phyloP scores from a whole-genome alignment of 352 stramenopile genomes.

The Phytophthora macrochlamydospora region DNA sequence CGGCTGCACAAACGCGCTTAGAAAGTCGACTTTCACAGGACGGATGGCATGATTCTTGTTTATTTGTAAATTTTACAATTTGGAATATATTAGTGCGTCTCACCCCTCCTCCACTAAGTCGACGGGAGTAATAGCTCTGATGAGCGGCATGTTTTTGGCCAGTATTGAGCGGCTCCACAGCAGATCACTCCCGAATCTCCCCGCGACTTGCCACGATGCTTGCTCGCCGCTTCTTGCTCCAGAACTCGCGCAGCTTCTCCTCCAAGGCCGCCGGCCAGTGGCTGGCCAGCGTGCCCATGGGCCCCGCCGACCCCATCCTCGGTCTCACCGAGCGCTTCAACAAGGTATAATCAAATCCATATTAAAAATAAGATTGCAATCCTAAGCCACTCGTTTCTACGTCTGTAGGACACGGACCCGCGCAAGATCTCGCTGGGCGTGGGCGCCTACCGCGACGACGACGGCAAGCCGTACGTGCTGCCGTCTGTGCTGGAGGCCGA shows the following conservation, averaged over 20 bases:
- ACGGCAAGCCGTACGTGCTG: conserved; percentile 95
- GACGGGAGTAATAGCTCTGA: conserved; percentile 21
- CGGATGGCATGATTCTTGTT: background rate
- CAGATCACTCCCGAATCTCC: conserved; percentile 33
- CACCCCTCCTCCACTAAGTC: conserved; percentile 3
- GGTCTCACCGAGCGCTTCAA: conserved; percentile 93
- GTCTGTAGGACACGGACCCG: conserved; percentile 89
- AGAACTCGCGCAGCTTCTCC: conserved; percentile 47
- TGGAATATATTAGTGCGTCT: background rate
- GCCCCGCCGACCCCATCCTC: conserved; percentile 96
- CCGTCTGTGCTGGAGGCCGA: conserved; percentile 97
- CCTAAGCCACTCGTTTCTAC: background rate
- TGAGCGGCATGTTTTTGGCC: conserved; percentile 19
- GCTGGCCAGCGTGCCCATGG: conserved; percentile 92
- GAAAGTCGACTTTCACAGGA: background rate
- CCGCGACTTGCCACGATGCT: conserved; percentile 38
- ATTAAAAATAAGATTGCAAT: conserved; percentile 11
- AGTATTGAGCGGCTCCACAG: conserved; percentile 1
- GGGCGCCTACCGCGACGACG: conserved; percentile 97
- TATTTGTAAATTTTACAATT: background rate
- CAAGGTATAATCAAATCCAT: conserved; percentile 58
- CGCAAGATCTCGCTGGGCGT: conserved; percentile 98
- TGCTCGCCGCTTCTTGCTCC: conserved; percentile 33
- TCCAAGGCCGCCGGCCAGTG: conserved; percentile 57
- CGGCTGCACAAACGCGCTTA: background rate